Evolutionary conservation across 192 early-diverging fungal genomes (phyloP).

Genomic region (Piromyces finnis): DNA sequence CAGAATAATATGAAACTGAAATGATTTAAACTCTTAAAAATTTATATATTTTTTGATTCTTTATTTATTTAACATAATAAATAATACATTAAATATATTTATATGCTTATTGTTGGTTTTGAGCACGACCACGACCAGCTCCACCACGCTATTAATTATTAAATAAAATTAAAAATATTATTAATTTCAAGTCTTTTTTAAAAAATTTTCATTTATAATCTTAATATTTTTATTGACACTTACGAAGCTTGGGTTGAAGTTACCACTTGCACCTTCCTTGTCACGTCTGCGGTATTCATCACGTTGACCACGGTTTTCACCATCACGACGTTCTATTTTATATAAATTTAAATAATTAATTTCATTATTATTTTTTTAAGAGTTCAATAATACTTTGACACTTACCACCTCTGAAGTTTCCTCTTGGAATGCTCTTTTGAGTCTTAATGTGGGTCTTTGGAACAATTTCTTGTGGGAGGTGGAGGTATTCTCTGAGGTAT

Average conservation of each 20-base stretch:
- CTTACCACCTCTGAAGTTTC: neutral
- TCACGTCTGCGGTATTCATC: conserved; percentile 44
- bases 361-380: neutral
- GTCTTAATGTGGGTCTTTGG: conserved; percentile 95
- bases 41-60: neutral
- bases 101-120: neutral
- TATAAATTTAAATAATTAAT: conserved; percentile 7
- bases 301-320: conserved; percentile 73
- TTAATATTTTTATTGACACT: conserved; percentile 6
- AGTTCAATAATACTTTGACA: no score
- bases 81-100: neutral
- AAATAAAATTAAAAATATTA: neutral
- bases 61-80: neutral
- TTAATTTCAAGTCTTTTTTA: no score
- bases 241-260: conserved; percentile 93
- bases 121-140: neutral
- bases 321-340: conserved; percentile 14
- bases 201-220: no score
- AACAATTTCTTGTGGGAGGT: conserved; percentile 92
- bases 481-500: conserved; percentile 89
- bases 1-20: neutral
- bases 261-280: conserved; percentile 84
- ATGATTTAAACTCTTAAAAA: neutral
- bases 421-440: conserved; percentile 34
- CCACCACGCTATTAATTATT: neutral